Evolutionary conservation across 2,329 filamentous ascomycete species (phyloP).

Genomic region (Torrubiella hemipterigena): DNA sequence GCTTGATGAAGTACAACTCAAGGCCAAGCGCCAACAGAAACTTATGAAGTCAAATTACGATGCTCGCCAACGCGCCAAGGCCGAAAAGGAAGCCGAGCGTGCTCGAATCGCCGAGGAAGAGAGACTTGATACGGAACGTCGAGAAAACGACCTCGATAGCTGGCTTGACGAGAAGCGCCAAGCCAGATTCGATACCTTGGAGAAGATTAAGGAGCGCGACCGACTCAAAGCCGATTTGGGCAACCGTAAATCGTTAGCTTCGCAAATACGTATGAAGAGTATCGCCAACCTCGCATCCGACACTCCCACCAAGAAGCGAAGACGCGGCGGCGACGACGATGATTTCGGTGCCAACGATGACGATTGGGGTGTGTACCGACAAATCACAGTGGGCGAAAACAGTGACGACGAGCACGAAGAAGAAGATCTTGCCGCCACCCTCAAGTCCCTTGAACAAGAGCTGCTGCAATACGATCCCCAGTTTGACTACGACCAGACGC

Average conservation of each 20-base stretch:
- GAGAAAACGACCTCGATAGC: conserved; percentile 70
- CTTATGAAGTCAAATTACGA: conserved; percentile 93
- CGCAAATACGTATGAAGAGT: conserved; percentile 96
- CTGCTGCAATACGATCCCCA: conserved; percentile 75
- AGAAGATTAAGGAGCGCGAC: conserved; percentile 88
- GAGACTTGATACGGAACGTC: conserved; percentile 68
- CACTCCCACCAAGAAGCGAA: conserved; percentile 68
- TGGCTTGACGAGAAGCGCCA: conserved; percentile 79
- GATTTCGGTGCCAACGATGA: conserved; percentile 95
- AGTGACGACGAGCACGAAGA: conserved; percentile 89
- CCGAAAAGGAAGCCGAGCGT: conserved; percentile 89
- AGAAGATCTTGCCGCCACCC: conserved; percentile 63
- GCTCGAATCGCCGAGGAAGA: conserved; percentile 74
- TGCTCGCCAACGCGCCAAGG: conserved; percentile 83
- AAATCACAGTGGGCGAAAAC: conserved; percentile 71
- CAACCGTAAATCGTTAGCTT: conserved; percentile 91
- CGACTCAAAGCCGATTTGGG: conserved; percentile 87
- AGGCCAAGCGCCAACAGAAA: conserved; percentile 85
- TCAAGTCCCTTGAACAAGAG: conserved; percentile 72
- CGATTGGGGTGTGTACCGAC: conserved; percentile 94
- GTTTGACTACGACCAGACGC: conserved; percentile 86
- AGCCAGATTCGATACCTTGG: conserved; percentile 56
- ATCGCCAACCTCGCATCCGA: conserved; percentile 94
- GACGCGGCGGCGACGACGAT: conserved; percentile 84
- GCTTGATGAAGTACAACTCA: conserved; percentile 80